These are phyloP conservation scores for Tetradesmus obliquus DNA, from an alignment of 139 green algal species.

Conservation along the genomic window DNA sequence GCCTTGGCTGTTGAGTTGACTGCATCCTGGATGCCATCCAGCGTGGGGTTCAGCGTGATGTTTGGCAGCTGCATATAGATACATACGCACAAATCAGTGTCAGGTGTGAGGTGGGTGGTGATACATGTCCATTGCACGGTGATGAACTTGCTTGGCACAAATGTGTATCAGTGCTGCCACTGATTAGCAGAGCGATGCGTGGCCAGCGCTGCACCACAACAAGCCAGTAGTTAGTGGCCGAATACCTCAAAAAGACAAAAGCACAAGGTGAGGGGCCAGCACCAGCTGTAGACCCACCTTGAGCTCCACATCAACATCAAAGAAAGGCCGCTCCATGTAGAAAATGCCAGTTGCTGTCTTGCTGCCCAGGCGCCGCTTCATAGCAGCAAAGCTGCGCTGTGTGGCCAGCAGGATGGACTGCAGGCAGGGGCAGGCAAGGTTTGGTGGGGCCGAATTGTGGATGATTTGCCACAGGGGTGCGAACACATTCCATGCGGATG, in stretches of 20 bases:
- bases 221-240: background rate
- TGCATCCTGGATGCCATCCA: slow-evolving; percentile 90
- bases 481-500: background rate
- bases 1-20: slow-evolving; percentile 86
- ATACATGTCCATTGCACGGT: background rate
- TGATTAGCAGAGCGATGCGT: background rate
- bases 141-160: background rate
- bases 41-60: slow-evolving; percentile 83
- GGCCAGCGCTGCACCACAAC: background rate
- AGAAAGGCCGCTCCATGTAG: slow-evolving; percentile 88
- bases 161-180: background rate
- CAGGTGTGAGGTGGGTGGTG: background rate
- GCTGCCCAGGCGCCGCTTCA: slow-evolving; percentile 84
- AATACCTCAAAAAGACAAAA: no score
- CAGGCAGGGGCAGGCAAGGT: background rate
- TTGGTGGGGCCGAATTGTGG: no score
- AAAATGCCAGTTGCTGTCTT: slow-evolving; percentile 72
- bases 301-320: slow-evolving; percentile 93
- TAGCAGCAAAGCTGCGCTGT: slow-evolving; percentile 71
- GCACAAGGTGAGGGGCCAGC: background rate
- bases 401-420: slow-evolving; percentile 79
- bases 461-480: background rate
- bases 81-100: background rate
- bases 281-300: slow-evolving; percentile 53
- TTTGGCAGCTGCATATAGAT: slow-evolving; percentile 70